Evolutionary conservation across 441 rosid genomes (phyloP).

Genomic region (Theobroma grandiflorum): DNA sequence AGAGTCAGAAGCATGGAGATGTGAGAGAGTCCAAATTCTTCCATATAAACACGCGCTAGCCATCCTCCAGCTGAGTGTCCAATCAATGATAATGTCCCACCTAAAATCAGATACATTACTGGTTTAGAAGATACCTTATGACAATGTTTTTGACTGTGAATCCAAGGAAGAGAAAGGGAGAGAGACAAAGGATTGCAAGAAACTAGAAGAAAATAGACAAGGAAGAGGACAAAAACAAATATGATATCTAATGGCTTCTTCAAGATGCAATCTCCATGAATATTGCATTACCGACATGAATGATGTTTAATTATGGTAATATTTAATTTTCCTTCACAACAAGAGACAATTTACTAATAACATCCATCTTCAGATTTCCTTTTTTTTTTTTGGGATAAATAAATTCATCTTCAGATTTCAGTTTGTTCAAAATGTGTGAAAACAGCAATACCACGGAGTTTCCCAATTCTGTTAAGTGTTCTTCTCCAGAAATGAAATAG

Average conservation of each 20-base stretch:
- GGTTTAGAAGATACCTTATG: constrained; percentile 5
- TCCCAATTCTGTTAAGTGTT: neutral
- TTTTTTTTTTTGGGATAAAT: too few relatives aligned
- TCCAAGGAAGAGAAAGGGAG: neutral
- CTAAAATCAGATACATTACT: constrained; percentile 40
- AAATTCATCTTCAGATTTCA: neutral
- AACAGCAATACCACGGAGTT: neutral
- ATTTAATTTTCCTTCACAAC: neutral
- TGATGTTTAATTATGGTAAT: neutral
- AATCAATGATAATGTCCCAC: constrained; percentile 70
- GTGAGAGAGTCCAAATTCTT: constrained; percentile 70
- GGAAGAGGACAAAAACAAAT: neutral
- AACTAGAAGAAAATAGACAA: neutral
- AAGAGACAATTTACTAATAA: neutral
- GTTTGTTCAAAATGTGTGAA: neutral
- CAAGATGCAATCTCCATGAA: neutral
- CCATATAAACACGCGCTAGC: constrained; percentile 94
- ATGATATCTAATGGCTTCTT: constrained; percentile 7
- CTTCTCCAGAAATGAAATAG: neutral
- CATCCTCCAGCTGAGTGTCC: constrained; percentile 99
- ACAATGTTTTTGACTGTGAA: neutral
- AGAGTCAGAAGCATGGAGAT: constrained; percentile 84
- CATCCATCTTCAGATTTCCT: neutral
- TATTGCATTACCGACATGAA: neutral
- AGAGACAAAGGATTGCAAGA: constrained; percentile 1